Evolutionary conservation across 768 basidiomycete genomes (phyloP), one percentile per base, ranked within the genome.

Genomic region (Kwoniella heveanensis): DNA sequence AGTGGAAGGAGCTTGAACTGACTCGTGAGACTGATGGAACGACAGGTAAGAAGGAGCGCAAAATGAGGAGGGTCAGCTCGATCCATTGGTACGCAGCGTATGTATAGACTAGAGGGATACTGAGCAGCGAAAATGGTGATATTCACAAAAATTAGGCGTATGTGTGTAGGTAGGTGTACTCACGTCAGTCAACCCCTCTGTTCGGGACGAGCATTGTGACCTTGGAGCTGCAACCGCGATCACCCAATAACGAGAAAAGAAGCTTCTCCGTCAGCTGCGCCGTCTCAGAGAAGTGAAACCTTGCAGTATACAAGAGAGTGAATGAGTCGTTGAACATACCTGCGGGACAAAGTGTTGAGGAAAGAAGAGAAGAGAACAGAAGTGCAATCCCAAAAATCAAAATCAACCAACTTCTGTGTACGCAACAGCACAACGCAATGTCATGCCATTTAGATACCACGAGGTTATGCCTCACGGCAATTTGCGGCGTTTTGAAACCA

Each of bases 191-290:
- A 47, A 24, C 62, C 62, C 52, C 64, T 62, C 62, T 44, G 73
- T 74, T 57, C 62, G 74, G 76, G 54, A 68, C 77, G 73, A 77
- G 77, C 77, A 73, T 76, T 79, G 78, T 77, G 78, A 77, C 78
- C 77, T 79, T 79, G 76, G 69, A 66, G 70, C 78, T 79, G 49
- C 13, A 9, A 19, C 10, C 39, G 19, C 39, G 15, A 9, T 44
- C 39, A 44, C 6, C 10, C 39, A 44, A 17, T 10, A 44, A 32
- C 7, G 13, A 32, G 32, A 32, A 6, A 5, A 32, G 32, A n/a
- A n/a, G n/a, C n/a, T n/a, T n/a, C n/a, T n/a, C n/a, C n/a, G n/a
- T n/a, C n/a, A n/a, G n/a, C n/a, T n/a, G n/a, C n/a, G n/a, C n/a
- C n/a, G n/a, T n/a, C n/a, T n/a, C n/a, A n/a, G n/a, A n/a, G n/a